phyloP scores from a whole-genome alignment of 1,284 basidiomycete species.

The Apiotrichum gracile region DNA sequence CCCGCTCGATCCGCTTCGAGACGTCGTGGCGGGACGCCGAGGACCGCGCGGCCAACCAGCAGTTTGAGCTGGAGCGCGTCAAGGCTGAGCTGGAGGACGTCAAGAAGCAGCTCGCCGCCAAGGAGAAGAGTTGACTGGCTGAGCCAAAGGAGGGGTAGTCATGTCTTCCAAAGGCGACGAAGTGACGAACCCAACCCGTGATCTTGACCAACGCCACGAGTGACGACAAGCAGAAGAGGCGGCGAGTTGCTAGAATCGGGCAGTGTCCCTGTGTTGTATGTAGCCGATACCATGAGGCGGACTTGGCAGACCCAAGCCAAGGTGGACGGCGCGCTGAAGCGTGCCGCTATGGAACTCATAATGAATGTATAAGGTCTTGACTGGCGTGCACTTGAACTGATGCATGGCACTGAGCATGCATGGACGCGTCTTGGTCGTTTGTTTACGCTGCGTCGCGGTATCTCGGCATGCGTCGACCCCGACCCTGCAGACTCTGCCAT shows the following conservation, averaged over 20 bases:
- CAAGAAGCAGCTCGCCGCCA: conserved; percentile 20
- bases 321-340: too few relatives aligned
- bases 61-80: conserved; percentile 38
- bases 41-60: conserved; percentile 32
- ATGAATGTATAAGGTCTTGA: too few relatives aligned
- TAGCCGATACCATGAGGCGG: background rate
- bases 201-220: too few relatives aligned
- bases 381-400: too few relatives aligned
- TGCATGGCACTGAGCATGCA: too few relatives aligned
- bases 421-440: background rate
- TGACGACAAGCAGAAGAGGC: background rate
- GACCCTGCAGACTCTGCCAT: background rate
- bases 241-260: background rate
- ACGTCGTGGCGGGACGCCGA: conserved; percentile 40
- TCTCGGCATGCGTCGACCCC: background rate
- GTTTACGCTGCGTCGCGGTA: too few relatives aligned
- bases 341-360: background rate
- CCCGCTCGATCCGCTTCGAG: conserved; percentile 30
- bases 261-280: conserved; percentile 7
- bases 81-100: conserved; percentile 38
- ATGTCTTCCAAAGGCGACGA: too few relatives aligned
- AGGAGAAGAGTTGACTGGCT: too few relatives aligned
- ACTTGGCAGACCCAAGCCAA: too few relatives aligned
- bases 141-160: too few relatives aligned
- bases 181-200: too few relatives aligned